Evolutionary conservation across 2,329 filamentous ascomycete species (phyloP), one percentile per base, ranked within the genome.

Genomic region (Macrophomina pseudophaseolina): DNA sequence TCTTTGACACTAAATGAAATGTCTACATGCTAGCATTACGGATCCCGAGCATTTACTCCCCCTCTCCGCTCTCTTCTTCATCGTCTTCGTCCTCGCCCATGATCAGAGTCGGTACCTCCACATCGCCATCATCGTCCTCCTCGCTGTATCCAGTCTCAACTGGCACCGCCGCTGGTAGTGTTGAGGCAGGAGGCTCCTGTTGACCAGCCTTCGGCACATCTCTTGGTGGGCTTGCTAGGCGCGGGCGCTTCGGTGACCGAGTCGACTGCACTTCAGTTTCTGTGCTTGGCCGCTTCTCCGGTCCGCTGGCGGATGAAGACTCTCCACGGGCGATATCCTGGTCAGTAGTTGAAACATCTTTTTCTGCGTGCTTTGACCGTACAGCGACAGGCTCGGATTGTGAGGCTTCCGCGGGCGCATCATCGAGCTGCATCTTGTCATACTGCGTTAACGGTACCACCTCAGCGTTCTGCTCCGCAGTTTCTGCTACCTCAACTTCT

Each of bases 401-500:
- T 23, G 8, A 8, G n/a, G 33, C 32, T n/a, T 23, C 16, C 2
- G 32, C 40, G 16, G 28, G 40, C 28, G 11, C n/a, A 3, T 38
- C 14, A 30, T 66, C 65, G 16, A 53, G 46, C 28, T 63, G 48
- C 56, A 66, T 66, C 33, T 66, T 14, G 6, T 66, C 58, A 28
- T 33, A n/a, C 30, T 28, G 38, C 9, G 12, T 18, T 2, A n/a
- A n/a, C 7, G 35, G 23, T 8, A 51, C 68, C 5, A 68, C 65
- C 9, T 68, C 66, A 12, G 68, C 67, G 0, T 51, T 23, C 6
- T 66, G 42, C 28, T 64, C 40, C 12, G 46, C 67, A 1, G 72
- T 69, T 18, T 71, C 71, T 3, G 16, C 28, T 12, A 2, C 70
- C 1, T 68, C 69, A 3, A 73, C 75, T 6, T 28, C 62, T 18